phyloP scores from a whole-genome alignment of 306 rosid genomes.

The Trifolium pratense region DNA sequence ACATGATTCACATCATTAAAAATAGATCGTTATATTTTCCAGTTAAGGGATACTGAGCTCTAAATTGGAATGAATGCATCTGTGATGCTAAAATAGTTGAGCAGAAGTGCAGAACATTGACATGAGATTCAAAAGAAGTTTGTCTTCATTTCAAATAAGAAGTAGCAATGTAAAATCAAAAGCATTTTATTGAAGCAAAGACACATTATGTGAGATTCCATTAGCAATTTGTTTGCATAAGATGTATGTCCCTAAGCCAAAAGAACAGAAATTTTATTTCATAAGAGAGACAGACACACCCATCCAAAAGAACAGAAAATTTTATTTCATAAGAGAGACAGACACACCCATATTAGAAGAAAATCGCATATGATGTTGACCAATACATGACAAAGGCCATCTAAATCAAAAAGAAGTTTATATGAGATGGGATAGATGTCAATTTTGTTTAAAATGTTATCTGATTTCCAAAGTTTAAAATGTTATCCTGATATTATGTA shows the following conservation, averaged over 20 bases:
- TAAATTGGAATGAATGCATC: conserved; percentile 12
- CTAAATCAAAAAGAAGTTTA: not conserved
- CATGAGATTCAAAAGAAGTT: conserved; percentile 25
- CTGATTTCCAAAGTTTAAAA: too few species aligned
- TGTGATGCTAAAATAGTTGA: conserved; percentile 26
- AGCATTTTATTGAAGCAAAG: conserved; percentile 33
- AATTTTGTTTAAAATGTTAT: conserved; percentile 11
- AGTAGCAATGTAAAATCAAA: conserved; percentile 12
- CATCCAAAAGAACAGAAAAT: conserved; percentile 12
- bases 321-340: not conserved
- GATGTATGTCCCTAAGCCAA: conserved; percentile 10
- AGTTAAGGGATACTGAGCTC: not conserved
- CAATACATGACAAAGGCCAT: conserved; percentile 3
- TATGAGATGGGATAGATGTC: not conserved
- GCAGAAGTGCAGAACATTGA: conserved; percentile 14
- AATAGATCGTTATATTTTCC: conserved; percentile 22
- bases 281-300: not conserved
- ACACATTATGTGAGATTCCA: conserved; percentile 24
- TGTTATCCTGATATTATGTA: not conserved
- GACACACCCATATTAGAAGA: not conserved
- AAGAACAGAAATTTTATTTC: conserved; percentile 6
- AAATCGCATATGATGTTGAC: conserved; percentile 10
- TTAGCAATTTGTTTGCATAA: conserved; percentile 27
- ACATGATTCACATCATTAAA: conserved; percentile 27
- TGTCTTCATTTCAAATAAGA: conserved; percentile 38